phyloP scores from a whole-genome alignment of 164 flowering plant species.

The Pachysandra terminalis region DNA sequence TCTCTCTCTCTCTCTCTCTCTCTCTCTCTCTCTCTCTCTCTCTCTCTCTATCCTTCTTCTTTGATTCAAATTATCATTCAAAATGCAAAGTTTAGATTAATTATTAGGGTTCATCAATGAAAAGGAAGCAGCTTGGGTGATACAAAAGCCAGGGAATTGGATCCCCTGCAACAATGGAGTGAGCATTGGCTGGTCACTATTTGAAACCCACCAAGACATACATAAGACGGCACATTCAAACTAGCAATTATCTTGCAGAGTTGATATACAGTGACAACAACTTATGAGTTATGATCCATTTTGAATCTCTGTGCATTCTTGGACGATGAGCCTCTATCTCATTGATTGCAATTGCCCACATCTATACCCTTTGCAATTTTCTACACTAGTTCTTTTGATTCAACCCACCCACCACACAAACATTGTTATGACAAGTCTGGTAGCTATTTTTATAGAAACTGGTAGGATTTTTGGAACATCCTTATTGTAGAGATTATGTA shows the following conservation, averaged over 20 bases:
- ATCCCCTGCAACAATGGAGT: background rate
- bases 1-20: too few relatives aligned
- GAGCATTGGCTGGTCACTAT: background rate
- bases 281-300: background rate
- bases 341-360: too few relatives aligned
- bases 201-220: too few relatives aligned
- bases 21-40: too few relatives aligned
- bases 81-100: too few relatives aligned
- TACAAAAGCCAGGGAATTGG: background rate
- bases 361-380: too few relatives aligned
- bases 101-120: background rate
- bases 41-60: too few relatives aligned
- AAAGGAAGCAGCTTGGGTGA: background rate
- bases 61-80: too few relatives aligned
- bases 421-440: too few relatives aligned
- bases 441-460: background rate
- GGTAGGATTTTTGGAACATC: background rate
- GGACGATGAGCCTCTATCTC: background rate
- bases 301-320: background rate
- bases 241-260: background rate
- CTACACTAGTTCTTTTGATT: too few relatives aligned
- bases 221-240: background rate
- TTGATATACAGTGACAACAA: background rate
- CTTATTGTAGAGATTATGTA: too few relatives aligned
- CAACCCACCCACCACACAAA: too few relatives aligned